These are phyloP conservation scores for Suillus subaureus DNA, from an alignment of 768 basidiomycete genomes.

Conservation along the genomic window DNA sequence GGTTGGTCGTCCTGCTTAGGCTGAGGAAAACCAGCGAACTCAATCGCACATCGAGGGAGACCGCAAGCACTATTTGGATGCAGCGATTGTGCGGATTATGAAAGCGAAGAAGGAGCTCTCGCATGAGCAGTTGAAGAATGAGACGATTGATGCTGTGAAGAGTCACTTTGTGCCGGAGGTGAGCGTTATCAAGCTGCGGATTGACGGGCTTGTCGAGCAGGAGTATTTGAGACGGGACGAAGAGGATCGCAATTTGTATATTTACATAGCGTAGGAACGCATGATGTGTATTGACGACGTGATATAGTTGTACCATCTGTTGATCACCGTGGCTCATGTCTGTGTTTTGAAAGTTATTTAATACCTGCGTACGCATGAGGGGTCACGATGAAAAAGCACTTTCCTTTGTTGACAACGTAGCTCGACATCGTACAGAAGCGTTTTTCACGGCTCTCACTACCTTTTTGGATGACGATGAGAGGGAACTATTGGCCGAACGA, in stretches of 20 bases:
- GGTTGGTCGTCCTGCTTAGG: conserved; percentile 41
- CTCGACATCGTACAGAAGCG: neutral
- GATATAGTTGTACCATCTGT: conserved; percentile 63
- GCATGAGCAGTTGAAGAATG: conserved; percentile 77
- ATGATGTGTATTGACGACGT: neutral
- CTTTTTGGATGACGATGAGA: neutral
- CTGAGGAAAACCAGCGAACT: conserved; percentile 83
- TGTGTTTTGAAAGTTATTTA: neutral
- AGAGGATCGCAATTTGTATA: conserved; percentile 67
- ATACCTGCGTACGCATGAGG: neutral
- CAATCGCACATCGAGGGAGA: conserved; percentile 86
- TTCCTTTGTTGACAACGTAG: neutral
- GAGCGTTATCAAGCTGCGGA: conserved; percentile 80
- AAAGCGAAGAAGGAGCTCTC: conserved; percentile 86
- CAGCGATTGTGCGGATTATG: conserved; percentile 97
- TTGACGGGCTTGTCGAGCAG: conserved; percentile 79
- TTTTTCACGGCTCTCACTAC: neutral
- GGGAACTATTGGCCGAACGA: neutral
- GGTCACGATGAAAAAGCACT: neutral
- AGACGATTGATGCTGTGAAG: conserved; percentile 86
- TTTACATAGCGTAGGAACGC: conserved; percentile 73
- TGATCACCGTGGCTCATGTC: neutral
- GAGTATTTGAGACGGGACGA: conserved; percentile 85
- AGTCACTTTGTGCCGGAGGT: conserved; percentile 87
- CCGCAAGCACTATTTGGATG: conserved; percentile 83